A percentile compares a stretch with the other conserved stretches of the same genome.
These are phyloP conservation scores for Zalerion maritima DNA, from an alignment of 495 filamentous ascomycete species.

Conservation along the genomic window DNA sequence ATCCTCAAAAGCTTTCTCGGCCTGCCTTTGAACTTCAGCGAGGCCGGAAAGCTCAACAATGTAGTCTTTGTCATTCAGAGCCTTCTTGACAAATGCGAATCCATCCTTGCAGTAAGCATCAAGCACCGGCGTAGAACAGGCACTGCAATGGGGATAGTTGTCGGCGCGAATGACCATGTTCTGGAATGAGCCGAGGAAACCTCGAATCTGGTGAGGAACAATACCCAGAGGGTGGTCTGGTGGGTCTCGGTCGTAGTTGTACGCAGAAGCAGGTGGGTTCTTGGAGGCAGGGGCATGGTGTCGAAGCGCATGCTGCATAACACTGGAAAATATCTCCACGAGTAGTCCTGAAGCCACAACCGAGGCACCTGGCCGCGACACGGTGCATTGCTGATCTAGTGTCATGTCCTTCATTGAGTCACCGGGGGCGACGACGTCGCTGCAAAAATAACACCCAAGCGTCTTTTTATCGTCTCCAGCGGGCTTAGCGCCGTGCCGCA, in stretches of 20 bases:
- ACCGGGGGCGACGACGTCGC: conserved; percentile 87
- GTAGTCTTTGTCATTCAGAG: conserved; percentile 70
- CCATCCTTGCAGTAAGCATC: conserved; percentile 55
- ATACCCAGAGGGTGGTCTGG: conserved; percentile 64
- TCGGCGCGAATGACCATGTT: conserved; percentile 68
- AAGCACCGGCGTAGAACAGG: conserved; percentile 67
- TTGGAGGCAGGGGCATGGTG: conserved; percentile 43
- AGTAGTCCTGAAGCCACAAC: conserved; percentile 85
- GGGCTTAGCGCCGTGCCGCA: conserved; percentile 67
- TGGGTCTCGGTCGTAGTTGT: conserved; percentile 38
- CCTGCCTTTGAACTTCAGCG: conserved; percentile 75
- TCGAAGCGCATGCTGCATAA: conserved; percentile 67
- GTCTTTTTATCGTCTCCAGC: conserved; percentile 40
- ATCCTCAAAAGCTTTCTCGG: conserved; percentile 50
- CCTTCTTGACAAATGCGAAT: conserved; percentile 81
- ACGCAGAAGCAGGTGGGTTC: conserved; percentile 11
- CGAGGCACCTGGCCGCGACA: conserved; percentile 85
- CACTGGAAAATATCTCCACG: conserved; percentile 74
- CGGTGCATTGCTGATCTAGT: conserved; percentile 94
- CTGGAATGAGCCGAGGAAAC: conserved; percentile 74
- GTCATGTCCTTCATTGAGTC: conserved; percentile 90
- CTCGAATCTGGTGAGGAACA: conserved; percentile 85
- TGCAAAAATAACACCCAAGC: conserved; percentile 95
- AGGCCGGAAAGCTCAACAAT: conserved; percentile 84
- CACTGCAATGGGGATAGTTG: conserved; percentile 83